Base-by-base conservation (phyloP, 306 rosid species). In the Canavalia ensiformis region DNA sequence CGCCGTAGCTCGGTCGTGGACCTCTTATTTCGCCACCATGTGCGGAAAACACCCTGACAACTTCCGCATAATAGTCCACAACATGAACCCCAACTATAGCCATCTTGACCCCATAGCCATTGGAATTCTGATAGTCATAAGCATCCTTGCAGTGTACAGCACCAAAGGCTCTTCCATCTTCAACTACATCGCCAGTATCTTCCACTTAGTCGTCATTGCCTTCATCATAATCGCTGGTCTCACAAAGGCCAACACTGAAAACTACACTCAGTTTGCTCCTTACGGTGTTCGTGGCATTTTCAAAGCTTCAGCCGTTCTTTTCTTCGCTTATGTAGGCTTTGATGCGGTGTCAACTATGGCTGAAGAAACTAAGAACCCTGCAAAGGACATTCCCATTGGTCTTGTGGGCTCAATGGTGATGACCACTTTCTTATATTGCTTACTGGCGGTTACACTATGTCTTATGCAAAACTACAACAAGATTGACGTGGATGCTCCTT, bases 271-370 rank as follows among this genome's bases (percentile, higher is more conserved):
- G 0, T 94, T 94, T 6, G 31, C 60, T 0, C 97, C 90, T 0
- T 30, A 10, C 0, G 90, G 84, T 0, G 50, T 72, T 2, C 91
- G 89, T 0, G 97, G 98, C 0, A 41, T 94, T 7, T 91, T 94
- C 55, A 33, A 64, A 5, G 84, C 98, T 2, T 88, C 97, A 0
- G 94, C 98, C 0, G 97, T 94, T 8, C 88, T 94, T 6, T 94
- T 94, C 88, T 94, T 94, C 1, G 95, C 98, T 8, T 94, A 94
- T 3, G 87, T 92, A 0, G 98, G 98, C 1, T 94, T 94, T 2
- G 98, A 94, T 7, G 97, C 94, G 0, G 93, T 94, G 10, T 47
- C 97, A 7, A 92, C 98, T 9, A 84, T 94, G 97, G 98, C 98
- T 0, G 97, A 94, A 60, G 98, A 94, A 25, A 94, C 98, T 1